phyloP scores from a whole-genome alignment of 148 eudicot species.

The Talinum fruticosum region DNA sequence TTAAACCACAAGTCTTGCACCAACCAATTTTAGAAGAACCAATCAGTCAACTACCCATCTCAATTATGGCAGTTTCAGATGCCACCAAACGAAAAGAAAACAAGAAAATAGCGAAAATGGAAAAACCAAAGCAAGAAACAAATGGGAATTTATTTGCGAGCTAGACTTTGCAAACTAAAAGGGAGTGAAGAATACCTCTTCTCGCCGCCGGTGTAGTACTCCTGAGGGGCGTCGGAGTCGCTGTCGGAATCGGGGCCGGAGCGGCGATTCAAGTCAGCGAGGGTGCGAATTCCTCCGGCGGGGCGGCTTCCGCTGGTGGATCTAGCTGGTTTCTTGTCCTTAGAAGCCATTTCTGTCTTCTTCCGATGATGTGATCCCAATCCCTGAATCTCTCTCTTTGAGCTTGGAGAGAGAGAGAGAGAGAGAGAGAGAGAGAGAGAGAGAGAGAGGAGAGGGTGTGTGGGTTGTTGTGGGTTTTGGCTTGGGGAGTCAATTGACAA shows the following conservation, averaged over 20 bases:
- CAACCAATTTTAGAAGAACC: no score
- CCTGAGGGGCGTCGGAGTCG: slow-evolving; percentile 78
- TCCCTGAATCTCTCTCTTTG: background rate
- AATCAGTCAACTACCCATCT: no score
- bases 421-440: background rate
- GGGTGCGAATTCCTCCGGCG: slow-evolving; percentile 71
- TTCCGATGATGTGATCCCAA: background rate
- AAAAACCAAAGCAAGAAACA: background rate
- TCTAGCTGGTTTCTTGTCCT: slow-evolving; percentile 79
- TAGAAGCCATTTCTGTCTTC: slow-evolving; percentile 48
- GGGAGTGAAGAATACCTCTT: slow-evolving; percentile 49
- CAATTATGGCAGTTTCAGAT: no score
- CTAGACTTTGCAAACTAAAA: background rate
- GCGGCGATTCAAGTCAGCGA: slow-evolving; percentile 86
- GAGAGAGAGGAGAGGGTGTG: background rate
- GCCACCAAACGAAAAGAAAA: background rate
- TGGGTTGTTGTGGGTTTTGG: background rate
- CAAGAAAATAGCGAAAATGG: background rate
- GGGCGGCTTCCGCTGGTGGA: slow-evolving; percentile 50
- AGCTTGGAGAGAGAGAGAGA: background rate
- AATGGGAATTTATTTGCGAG: background rate
- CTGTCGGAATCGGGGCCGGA: slow-evolving; percentile 68
- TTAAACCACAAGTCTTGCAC: background rate
- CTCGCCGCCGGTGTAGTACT: slow-evolving; percentile 87
- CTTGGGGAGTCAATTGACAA: no score